These are phyloP conservation scores for Cymbopogon citratus DNA, from an alignment of 176 grass and related monocot species.

Conservation along the genomic window DNA sequence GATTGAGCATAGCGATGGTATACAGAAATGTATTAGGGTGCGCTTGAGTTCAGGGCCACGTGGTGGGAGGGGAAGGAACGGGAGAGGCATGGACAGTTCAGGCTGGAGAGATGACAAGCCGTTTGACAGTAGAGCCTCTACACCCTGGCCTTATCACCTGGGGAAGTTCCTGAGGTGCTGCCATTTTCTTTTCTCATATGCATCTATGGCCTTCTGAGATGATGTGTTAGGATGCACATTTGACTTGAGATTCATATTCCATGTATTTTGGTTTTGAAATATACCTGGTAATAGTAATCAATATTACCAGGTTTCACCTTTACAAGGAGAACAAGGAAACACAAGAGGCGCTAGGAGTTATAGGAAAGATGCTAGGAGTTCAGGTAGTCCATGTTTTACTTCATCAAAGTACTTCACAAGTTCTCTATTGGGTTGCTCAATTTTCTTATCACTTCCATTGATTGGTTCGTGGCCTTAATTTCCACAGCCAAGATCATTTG, in stretches of 20 bases:
- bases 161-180: constrained; percentile 80
- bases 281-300: background rate
- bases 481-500: constrained; percentile 75
- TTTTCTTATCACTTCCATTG: constrained; percentile 6
- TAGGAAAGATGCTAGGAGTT: constrained; percentile 86
- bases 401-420: background rate
- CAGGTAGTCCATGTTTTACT: constrained; percentile 33
- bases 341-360: constrained; percentile 81
- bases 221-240: background rate
- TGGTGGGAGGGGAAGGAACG: constrained; percentile 40
- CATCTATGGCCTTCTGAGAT: background rate
- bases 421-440: background rate
- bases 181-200: background rate
- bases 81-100: constrained; percentile 25
- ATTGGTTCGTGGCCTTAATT: constrained; percentile 28
- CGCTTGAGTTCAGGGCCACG: constrained; percentile 37
- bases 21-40: constrained; percentile 77
- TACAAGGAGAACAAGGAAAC: constrained; percentile 98
- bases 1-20: constrained; percentile 60
- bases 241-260: background rate
- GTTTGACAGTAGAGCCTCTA: constrained; percentile 85
- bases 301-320: constrained; percentile 64
- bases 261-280: background rate
- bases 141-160: constrained; percentile 63
- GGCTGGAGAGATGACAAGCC: constrained; percentile 52